Conservation (phyloP, 2,329 filamentous ascomycete genomes). For the Ceratocystis destructans region DNA sequence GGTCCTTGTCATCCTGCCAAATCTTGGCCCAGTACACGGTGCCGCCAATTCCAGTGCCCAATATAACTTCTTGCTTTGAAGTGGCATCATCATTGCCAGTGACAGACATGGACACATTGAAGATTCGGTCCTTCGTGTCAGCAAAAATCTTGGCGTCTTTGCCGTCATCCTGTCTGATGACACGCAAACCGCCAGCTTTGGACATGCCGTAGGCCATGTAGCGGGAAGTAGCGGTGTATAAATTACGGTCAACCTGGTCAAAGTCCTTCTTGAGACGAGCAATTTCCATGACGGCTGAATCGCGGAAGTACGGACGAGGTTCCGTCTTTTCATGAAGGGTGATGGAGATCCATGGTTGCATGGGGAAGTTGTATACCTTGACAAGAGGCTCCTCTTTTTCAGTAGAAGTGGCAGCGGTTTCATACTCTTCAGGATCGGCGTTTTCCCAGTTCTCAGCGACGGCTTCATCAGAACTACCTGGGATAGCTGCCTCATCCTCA, state of each 20-base stretch:
- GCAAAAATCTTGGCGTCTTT: constrained; percentile 85
- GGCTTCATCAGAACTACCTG: constrained; percentile 9
- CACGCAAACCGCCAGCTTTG: constrained; percentile 80
- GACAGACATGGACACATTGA: constrained; percentile 77
- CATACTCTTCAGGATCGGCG: constrained; percentile 58
- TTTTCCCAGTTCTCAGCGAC: constrained; percentile 88
- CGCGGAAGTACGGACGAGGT: constrained; percentile 51
- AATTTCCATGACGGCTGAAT: constrained; percentile 79
- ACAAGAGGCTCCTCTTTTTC: constrained; percentile 30
- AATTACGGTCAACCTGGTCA: constrained; percentile 87
- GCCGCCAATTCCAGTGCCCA: constrained; percentile 87
- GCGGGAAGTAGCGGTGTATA: constrained; percentile 75
- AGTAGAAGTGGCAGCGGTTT: constrained; percentile 40
- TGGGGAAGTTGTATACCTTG: constrained; percentile 86
- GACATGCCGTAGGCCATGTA: constrained; percentile 93
- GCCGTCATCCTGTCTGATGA: constrained; percentile 89
- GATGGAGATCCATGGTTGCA: constrained; percentile 92
- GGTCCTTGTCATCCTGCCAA: constrained; percentile 59
- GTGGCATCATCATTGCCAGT: constrained; percentile 27
- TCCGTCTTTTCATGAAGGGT: constrained; percentile 49
- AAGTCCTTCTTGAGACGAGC: constrained; percentile 94
- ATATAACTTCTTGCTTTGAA: constrained; percentile 57
- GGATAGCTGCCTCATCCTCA: constrained; percentile 5
- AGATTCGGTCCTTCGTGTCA: constrained; percentile 81
- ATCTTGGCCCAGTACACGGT: constrained; percentile 93